Base-by-base conservation (phyloP, 805 yeast genomes). In the Schwanniomyces yamadae region DNA sequence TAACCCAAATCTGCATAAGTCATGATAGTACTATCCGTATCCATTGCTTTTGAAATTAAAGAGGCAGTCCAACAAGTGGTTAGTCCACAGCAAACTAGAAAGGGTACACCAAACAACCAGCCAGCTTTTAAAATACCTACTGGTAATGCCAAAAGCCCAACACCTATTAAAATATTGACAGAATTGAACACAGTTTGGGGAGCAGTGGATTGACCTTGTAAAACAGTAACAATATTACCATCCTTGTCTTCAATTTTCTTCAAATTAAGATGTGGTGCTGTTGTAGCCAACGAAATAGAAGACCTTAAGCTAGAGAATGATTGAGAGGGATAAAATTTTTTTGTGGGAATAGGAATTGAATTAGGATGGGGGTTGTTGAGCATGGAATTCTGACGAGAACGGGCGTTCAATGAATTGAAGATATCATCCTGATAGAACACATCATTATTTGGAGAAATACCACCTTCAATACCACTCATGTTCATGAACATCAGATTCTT, bases 1-100 rank as follows among this genome's bases (percentile, higher is more conserved):
- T 77, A 82, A 3, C 95, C 95, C 32, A 89, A 69, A 62, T 89
- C 96, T 0, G 95, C 95, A 57, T 88, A 89, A 0, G 96, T 84
- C 70, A 83, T 80, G 35, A 88, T 62, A 0, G 93, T 81, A 11
- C 76, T 81, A 61, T 88, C 93, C 1, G 88, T 82, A 43, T 82
- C 88, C 73, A 88, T 73, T 45, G 95, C 80, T 40, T 75, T 71
- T 10, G 91, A 81, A 39, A 89, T 66, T 33, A 87, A 63, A 5
- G 72, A 71, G 6, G 96, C 96, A 2, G 93, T 81, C 70, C 87
- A 80, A 46, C 74, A 82, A 2, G 96, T 88, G 19, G 80, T 61
- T 9, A 66, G 32, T 1, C 93, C 93, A 54, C 90, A 79, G 3
- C 72, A 41, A 1, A 75, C 39, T 37, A 89, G 59, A 15, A 84